Base-by-base conservation (phyloP, 169 alveolate species). In the Cryptosporidium ryanae region DNA sequence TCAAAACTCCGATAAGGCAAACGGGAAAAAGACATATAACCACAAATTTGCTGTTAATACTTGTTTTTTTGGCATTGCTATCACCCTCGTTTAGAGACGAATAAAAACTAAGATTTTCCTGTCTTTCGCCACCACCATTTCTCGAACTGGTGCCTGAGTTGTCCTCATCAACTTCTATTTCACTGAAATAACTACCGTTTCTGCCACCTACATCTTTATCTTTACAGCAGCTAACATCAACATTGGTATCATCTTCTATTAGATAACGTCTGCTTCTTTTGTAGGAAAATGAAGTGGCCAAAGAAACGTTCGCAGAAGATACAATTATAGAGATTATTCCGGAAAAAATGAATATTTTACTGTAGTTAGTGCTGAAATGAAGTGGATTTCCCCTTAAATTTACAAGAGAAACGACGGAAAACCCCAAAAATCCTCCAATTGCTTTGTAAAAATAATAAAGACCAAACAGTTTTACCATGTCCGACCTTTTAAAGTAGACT, bases 361-460 rank as follows among this genome's bases (percentile, higher is more conserved):
- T 43, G 18, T 64, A 68, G 23, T 55, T 29, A 7, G 29, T 32
- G 18, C 15, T 31, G 29, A 52, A 18, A 21, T 23, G n/a, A 27
- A 50, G 44, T 32, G 18, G 32, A 54, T 25, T 55, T 5, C 66
- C 54, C 5, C 59, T 57, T 2, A 76, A 7, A 76, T 59, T 27
- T 17, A 76, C 23, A 38, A 76, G 43, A 23, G 71, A 32, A 34
- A 55, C 13, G 18, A 57, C 7, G 21, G 87, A 31, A 7, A 44
- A 32, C 21, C 64, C 57, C 15, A 76, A 13, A 31, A 76, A 76
- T 43, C 61, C 44, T 27, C 87, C 87, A 76, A 61, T 57, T 18
- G 43, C 31, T 12, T 43, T 59, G 44, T 76, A 76, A 34, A 70
- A 76, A 31, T 52, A 59, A 6, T 43, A 38, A 8, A 61, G 64